Conservation (phyloP, 345 rosid species). For the Adansonia digitata region DNA sequence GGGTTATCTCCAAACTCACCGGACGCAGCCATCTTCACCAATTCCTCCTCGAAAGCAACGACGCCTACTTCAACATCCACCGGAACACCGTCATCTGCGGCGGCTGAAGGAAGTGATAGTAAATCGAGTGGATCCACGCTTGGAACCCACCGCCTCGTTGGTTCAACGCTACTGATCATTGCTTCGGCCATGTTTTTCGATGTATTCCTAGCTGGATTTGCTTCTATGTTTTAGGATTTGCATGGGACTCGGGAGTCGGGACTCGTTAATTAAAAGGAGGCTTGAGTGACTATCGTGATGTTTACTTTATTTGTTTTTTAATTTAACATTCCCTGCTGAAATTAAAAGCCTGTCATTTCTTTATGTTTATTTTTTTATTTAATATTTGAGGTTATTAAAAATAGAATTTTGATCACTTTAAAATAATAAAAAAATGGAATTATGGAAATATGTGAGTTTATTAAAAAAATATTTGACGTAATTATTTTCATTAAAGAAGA, state of each 20-base stretch:
- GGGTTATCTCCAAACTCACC: slow-evolving; percentile 80
- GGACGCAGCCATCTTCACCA: slow-evolving; percentile 62
- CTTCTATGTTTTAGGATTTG: neutral
- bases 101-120: slow-evolving; percentile 12
- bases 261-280: too few species aligned
- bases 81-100: slow-evolving; percentile 17
- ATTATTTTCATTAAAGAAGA: too few species aligned
- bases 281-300: neutral
- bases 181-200: slow-evolving; percentile 26
- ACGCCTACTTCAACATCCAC: slow-evolving; percentile 17
- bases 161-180: slow-evolving; percentile 17
- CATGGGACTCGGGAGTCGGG: neutral
- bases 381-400: too few species aligned
- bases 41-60: slow-evolving; percentile 27
- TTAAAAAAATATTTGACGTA: too few species aligned
- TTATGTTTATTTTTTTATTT: neutral
- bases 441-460: too few species aligned
- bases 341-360: neutral
- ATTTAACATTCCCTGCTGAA: neutral
- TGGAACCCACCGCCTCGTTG: slow-evolving; percentile 3
- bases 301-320: neutral
- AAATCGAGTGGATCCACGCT: slow-evolving; percentile 19
- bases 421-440: too few species aligned
- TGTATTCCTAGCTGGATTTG: slow-evolving; percentile 8
- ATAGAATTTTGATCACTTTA: too few species aligned